Evolutionary conservation across 495 filamentous ascomycete genomes (phyloP).

Genomic region (Penicillium steckii): DNA sequence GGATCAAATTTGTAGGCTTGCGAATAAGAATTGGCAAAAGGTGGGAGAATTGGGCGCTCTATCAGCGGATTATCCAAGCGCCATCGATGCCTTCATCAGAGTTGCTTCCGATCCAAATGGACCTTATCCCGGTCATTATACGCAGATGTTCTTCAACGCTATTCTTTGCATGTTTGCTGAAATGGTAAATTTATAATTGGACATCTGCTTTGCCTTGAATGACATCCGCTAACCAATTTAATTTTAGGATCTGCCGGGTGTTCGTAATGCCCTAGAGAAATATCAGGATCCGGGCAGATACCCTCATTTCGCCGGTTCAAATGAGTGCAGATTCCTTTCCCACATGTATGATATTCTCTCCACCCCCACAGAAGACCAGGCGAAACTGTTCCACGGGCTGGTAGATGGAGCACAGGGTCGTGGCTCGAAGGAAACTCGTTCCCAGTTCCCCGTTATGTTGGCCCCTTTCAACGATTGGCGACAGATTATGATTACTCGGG

Average conservation of each 20-base stretch:
- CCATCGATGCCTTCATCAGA: conserved; percentile 54
- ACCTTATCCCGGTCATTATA: not conserved
- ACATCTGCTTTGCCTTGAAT: no score
- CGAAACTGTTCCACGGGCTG: not conserved
- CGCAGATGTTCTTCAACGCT: not conserved
- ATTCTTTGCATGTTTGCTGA: not conserved
- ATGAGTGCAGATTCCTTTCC: not conserved
- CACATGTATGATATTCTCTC: not conserved
- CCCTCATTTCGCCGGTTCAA: not conserved
- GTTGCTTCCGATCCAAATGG: not conserved
- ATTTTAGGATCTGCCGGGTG: not conserved
- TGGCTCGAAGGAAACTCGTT: not conserved
- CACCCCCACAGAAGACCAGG: not conserved
- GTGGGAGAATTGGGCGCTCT: conserved; percentile 82
- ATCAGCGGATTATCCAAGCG: conserved; percentile 75
- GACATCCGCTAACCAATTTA: not conserved
- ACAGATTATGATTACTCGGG: not conserved
- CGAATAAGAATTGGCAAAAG: conserved; percentile 89
- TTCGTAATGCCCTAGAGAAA: not conserved
- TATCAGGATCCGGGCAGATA: not conserved
- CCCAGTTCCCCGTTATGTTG: not conserved
- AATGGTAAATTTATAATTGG: not conserved
- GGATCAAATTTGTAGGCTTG: conserved; percentile 51
- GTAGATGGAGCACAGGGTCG: not conserved
- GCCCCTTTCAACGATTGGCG: not conserved